A percentile compares a stretch with the other conserved stretches of the same genome.
Evolutionary conservation across 345 rosid genomes (phyloP).

Genomic region (Raphanus raphanistrum): DNA sequence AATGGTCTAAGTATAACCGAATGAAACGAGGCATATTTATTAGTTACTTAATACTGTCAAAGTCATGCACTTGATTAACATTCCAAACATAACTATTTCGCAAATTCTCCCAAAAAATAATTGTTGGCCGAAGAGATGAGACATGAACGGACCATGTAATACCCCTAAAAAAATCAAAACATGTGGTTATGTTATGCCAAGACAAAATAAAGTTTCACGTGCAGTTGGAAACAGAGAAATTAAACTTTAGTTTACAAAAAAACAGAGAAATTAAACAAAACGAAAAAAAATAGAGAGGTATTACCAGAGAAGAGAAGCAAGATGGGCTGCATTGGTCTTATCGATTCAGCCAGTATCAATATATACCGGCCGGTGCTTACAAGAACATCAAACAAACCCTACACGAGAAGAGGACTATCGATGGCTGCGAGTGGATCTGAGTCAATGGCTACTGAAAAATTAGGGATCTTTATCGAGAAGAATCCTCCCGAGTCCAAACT

Average conservation of each 20-base stretch:
- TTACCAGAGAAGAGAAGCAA: constrained; percentile 8
- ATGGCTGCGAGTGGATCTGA: constrained; percentile 48
- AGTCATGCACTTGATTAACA: too few relatives aligned
- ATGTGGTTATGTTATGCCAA: not conserved
- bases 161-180: not conserved
- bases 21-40: too few relatives aligned
- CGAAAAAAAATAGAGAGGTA: not conserved
- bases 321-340: constrained; percentile 29
- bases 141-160: constrained; percentile 32
- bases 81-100: too few relatives aligned
- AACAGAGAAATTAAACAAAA: not conserved
- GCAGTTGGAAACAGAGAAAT: not conserved
- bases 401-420: constrained; percentile 13
- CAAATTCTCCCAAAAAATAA: too few relatives aligned
- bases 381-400: constrained; percentile 12
- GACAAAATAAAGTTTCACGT: not conserved
- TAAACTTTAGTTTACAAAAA: not conserved
- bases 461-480: constrained; percentile 62
- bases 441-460: constrained; percentile 62
- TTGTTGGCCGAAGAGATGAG: constrained; percentile 26
- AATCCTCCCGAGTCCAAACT: constrained; percentile 81
- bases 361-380: not conserved
- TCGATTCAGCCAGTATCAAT: constrained; percentile 14
- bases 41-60: too few relatives aligned
- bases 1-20: too few relatives aligned